These are phyloP conservation scores for Phragmites australis DNA, from an alignment of 176 grass and related monocot species.

Conservation along the genomic window DNA sequence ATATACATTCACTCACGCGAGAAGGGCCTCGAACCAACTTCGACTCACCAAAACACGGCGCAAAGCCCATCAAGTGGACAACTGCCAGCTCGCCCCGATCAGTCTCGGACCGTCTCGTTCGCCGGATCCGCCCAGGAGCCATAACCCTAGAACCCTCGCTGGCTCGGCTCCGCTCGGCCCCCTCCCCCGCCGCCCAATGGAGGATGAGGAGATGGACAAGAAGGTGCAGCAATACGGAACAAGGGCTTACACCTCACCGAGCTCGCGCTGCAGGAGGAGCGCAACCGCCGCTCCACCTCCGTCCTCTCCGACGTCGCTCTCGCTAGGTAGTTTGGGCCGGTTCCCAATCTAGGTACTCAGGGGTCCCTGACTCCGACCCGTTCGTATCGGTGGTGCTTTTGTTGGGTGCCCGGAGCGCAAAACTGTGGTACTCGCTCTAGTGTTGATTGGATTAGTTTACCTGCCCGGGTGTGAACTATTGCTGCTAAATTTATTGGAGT, in stretches of 20 bases:
- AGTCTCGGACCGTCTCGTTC: too few relatives aligned
- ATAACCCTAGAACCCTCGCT: too few relatives aligned
- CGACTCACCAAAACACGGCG: neutral
- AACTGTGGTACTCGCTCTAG: too few relatives aligned
- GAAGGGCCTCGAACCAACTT: neutral
- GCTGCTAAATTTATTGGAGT: too few relatives aligned
- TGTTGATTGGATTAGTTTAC: too few relatives aligned
- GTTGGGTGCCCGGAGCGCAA: too few relatives aligned
- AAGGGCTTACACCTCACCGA: slow-evolving; percentile 78
- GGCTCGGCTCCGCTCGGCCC: too few relatives aligned
- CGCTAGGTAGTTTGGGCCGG: slow-evolving; percentile 40
- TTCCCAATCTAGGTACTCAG: neutral
- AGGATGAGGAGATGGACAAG: slow-evolving; percentile 89
- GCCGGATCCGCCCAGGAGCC: too few relatives aligned
- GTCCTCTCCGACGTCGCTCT: slow-evolving; percentile 45
- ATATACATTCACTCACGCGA: too few relatives aligned
- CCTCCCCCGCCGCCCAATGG: slow-evolving; percentile 40
- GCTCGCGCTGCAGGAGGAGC: slow-evolving; percentile 65
- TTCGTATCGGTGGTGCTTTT: too few relatives aligned
- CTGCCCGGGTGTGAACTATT: too few relatives aligned
- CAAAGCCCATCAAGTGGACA: neutral
- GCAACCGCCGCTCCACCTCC: slow-evolving; percentile 55
- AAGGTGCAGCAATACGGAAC: slow-evolving; percentile 78
- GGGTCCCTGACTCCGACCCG: neutral
- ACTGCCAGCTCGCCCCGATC: too few relatives aligned